Conservation (phyloP, 331 rosid species). For the Acacia pycnantha region DNA sequence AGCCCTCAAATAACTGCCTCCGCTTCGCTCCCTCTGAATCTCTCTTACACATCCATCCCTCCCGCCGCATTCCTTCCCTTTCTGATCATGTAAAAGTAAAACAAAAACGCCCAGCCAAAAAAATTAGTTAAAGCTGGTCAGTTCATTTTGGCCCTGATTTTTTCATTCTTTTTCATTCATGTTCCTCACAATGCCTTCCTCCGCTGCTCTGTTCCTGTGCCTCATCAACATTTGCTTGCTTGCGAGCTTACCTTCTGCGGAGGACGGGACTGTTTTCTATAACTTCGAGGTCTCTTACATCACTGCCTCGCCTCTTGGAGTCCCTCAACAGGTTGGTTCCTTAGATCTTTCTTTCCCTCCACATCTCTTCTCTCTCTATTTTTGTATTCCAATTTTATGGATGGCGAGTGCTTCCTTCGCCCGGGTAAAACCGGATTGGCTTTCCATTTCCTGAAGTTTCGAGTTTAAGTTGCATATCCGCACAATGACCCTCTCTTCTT, state of each 20-base stretch:
- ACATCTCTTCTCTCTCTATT: background rate
- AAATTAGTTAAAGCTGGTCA: background rate
- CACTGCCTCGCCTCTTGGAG: constrained; percentile 73
- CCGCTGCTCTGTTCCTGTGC: constrained; percentile 24
- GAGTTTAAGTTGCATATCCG: constrained; percentile 48
- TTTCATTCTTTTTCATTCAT: background rate
- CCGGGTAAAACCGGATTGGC: constrained; percentile 23
- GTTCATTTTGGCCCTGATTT: constrained; percentile 20
- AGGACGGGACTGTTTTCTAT: constrained; percentile 48
- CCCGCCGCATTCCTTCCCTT: constrained; percentile 14
- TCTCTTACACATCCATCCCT: constrained; percentile 27
- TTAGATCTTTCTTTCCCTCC: constrained; percentile 30
- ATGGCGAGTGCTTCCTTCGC: constrained; percentile 2
- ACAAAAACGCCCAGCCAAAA: background rate
- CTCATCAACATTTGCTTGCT: constrained; percentile 44
- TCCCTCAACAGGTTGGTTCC: constrained; percentile 61
- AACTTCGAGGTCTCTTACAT: constrained; percentile 63
- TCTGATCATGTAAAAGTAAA: constrained; percentile 50
- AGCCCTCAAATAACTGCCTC: background rate
- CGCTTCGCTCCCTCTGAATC: background rate
- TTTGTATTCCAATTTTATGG: background rate
- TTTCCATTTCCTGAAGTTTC: constrained; percentile 31
- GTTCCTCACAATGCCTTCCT: constrained; percentile 42
- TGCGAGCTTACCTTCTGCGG: constrained; percentile 44
- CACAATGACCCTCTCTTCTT: constrained; percentile 16